Conservation (phyloP, 2,329 filamentous ascomycete genomes). For the Geosmithia morbida region DNA sequence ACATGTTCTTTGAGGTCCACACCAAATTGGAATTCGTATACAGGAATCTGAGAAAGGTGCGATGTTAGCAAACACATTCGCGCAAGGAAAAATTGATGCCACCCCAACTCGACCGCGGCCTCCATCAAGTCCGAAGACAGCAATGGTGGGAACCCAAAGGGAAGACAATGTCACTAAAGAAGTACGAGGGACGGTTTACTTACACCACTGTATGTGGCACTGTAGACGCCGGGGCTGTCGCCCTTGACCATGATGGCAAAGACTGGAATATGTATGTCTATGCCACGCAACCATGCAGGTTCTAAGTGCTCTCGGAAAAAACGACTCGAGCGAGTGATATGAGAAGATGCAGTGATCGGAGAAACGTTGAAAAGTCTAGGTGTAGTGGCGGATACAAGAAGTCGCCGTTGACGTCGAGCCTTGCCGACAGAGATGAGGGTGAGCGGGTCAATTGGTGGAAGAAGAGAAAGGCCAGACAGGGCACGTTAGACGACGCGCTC, state of each 20-base stretch:
- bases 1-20: slow-evolving; percentile 71
- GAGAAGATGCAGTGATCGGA: not conserved
- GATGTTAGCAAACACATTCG: not conserved
- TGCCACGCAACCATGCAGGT: not conserved
- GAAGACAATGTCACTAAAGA: not conserved
- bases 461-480: slow-evolving; percentile 1
- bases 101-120: not conserved
- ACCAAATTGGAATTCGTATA: slow-evolving; percentile 85
- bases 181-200: slow-evolving; percentile 13
- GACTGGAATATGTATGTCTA: not conserved
- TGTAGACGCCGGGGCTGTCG: slow-evolving; percentile 41
- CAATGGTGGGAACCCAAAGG: not conserved
- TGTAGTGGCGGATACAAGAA: not conserved
- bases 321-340: not conserved
- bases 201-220: slow-evolving; percentile 56
- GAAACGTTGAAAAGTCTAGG: not conserved
- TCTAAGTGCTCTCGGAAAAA: not conserved
- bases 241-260: slow-evolving; percentile 31
- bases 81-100: slow-evolving; percentile 1
- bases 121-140: not conserved
- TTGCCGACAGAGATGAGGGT: not conserved
- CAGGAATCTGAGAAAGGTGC: slow-evolving; percentile 57
- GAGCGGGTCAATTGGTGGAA: not conserved
- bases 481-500: slow-evolving; percentile 22
- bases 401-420: not conserved